Evolutionary conservation across 495 filamentous ascomycete genomes (phyloP).

Genomic region (Letharia columbiana): DNA sequence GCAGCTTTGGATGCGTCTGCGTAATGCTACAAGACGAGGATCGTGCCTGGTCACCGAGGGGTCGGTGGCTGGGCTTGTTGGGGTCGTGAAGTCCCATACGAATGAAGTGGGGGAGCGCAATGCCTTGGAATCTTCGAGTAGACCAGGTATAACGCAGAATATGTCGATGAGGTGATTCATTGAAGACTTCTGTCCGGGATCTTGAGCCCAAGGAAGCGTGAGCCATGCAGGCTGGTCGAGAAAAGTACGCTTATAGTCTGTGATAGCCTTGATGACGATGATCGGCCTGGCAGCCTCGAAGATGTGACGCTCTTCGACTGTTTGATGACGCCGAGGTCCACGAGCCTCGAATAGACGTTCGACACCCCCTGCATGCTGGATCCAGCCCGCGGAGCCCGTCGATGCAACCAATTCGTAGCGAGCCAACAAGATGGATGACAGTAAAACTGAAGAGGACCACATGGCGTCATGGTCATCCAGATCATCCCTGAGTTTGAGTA

Average conservation of each 20-base stretch:
- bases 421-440: constrained; percentile 9
- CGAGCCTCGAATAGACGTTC: constrained; percentile 11
- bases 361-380: constrained; percentile 14
- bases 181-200: constrained; percentile 3
- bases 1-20: neutral
- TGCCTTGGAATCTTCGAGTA: constrained; percentile 5
- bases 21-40: neutral
- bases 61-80: neutral
- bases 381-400: constrained; percentile 10
- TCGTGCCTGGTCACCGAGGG: neutral
- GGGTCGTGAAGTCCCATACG: neutral
- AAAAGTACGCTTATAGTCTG: constrained; percentile 9
- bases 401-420: constrained; percentile 16
- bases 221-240: constrained; percentile 10
- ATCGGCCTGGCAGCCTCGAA: constrained; percentile 14
- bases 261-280: constrained; percentile 15
- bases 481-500: constrained; percentile 9
- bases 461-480: neutral
- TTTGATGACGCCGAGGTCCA: constrained; percentile 12
- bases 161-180: constrained; percentile 9
- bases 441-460: constrained; percentile 12
- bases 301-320: constrained; percentile 11
- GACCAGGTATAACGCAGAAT: constrained; percentile 10
- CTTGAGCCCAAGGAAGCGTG: constrained; percentile 8
- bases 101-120: neutral